Evolutionary conservation across 2,329 filamentous ascomycete species (phyloP).

Genomic region (Aspergillus sp.): DNA sequence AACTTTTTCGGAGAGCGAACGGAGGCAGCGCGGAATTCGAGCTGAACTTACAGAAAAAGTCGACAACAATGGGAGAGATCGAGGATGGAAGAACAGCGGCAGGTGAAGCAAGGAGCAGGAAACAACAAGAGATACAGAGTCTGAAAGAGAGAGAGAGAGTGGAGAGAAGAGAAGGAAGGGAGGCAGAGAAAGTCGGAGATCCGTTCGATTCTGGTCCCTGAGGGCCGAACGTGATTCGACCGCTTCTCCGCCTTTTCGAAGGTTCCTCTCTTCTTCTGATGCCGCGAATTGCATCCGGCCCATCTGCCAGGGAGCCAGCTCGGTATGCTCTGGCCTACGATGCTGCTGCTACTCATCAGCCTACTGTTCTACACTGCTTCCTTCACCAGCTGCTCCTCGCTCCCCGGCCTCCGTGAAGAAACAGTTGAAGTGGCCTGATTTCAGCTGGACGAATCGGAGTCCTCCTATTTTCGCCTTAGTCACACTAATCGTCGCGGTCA

Average conservation of each 20-base stretch:
- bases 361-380: not conserved
- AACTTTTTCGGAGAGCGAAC: not conserved
- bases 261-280: not conserved
- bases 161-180: constrained; percentile 10
- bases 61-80: not conserved
- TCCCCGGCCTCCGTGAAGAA: not conserved
- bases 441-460: constrained; percentile 23
- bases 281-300: constrained; percentile 13
- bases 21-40: not conserved
- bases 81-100: not conserved
- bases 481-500: not conserved
- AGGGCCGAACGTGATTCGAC: constrained; percentile 17
- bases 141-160: constrained; percentile 6
- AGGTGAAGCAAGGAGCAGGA: not conserved
- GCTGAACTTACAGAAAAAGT: constrained; percentile 6
- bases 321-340: not conserved
- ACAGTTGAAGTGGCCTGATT: constrained; percentile 19
- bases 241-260: constrained; percentile 14
- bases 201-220: constrained; percentile 1
- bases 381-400: not conserved
- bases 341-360: not conserved
- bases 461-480: constrained; percentile 29
- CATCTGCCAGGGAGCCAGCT: not conserved
- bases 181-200: constrained; percentile 9
- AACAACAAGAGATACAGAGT: constrained; percentile 7